Percentiles rank a stretch among this genome's conserved stretches.
Conservation (phyloP, 2,329 filamentous ascomycete genomes). For the Phaeoacremonium minimum region DNA sequence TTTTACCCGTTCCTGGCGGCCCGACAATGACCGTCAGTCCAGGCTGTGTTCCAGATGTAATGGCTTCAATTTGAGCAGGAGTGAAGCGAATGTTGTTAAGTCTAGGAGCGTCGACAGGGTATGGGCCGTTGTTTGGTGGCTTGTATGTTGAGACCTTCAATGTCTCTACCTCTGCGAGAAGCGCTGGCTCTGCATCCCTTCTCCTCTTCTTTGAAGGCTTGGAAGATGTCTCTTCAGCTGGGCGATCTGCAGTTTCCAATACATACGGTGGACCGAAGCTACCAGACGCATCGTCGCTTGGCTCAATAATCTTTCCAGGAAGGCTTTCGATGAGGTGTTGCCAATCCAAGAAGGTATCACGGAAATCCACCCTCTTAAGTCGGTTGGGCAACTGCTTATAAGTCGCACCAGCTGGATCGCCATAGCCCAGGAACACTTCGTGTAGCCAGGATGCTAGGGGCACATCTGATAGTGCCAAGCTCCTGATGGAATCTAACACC, state of each 20-base stretch:
- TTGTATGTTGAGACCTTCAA: constrained; percentile 87
- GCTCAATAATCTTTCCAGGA: constrained; percentile 81
- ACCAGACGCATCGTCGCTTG: constrained; percentile 63
- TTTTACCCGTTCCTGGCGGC: constrained; percentile 95
- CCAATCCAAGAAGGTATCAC: constrained; percentile 95
- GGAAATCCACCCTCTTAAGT: constrained; percentile 77
- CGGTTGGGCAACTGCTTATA: constrained; percentile 80
- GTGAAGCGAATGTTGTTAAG: constrained; percentile 85
- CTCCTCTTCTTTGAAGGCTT: constrained; percentile 83
- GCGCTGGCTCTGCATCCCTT: constrained; percentile 66
- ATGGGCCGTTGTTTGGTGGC: constrained; percentile 83
- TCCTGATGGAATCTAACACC: constrained; percentile 86
- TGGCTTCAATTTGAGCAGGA: constrained; percentile 84
- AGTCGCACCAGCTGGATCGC: constrained; percentile 81
- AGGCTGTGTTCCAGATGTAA: constrained; percentile 89
- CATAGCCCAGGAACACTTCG: constrained; percentile 96
- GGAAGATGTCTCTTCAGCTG: constrained; percentile 40
- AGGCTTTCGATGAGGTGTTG: constrained; percentile 87
- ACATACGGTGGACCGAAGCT: constrained; percentile 88
- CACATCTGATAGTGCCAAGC: constrained; percentile 77
- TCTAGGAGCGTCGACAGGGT: constrained; percentile 78
- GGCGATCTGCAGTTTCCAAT: constrained; percentile 60
- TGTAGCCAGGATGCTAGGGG: constrained; percentile 88
- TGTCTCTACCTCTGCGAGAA: constrained; percentile 59
- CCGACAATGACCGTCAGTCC: constrained; percentile 92